phyloP scores from a whole-genome alignment of 2,329 filamentous ascomycete species.

The Colletotrichum acutatum region DNA sequence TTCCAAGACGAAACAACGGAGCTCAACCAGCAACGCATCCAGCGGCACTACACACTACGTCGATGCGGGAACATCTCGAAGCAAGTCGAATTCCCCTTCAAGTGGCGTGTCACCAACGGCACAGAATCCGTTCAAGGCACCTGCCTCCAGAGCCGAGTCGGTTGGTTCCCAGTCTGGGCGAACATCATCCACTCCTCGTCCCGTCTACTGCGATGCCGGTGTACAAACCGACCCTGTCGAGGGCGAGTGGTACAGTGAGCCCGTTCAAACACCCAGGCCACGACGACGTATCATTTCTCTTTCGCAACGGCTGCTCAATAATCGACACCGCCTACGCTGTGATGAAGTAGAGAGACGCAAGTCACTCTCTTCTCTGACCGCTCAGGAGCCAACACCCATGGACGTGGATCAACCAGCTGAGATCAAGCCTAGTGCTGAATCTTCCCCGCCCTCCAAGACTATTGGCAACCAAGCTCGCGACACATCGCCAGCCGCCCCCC shows the following conservation, averaged over 20 bases:
- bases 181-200: slow-evolving; percentile 50
- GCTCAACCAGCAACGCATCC: slow-evolving; percentile 36
- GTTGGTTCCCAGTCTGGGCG: slow-evolving; percentile 47
- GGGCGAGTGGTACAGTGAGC: slow-evolving; percentile 63
- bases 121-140: slow-evolving; percentile 40
- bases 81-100: slow-evolving; percentile 64
- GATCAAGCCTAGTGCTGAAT: slow-evolving; percentile 39
- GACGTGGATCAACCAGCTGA: slow-evolving; percentile 53
- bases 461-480: slow-evolving; percentile 28
- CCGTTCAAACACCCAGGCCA: slow-evolving; percentile 47
- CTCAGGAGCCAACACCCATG: slow-evolving; percentile 47
- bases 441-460: slow-evolving; percentile 31
- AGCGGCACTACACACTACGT: slow-evolving; percentile 53
- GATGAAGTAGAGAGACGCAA: slow-evolving; percentile 52
- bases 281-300: slow-evolving; percentile 64
- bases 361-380: slow-evolving; percentile 41
- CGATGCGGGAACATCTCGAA: slow-evolving; percentile 64
- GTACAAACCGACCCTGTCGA: slow-evolving; percentile 67
- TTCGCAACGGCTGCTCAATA: slow-evolving; percentile 63
- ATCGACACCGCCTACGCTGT: slow-evolving; percentile 54
- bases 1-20: slow-evolving; percentile 41
- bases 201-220: slow-evolving; percentile 60
- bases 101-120: slow-evolving; percentile 53
- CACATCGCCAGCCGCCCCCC: slow-evolving; percentile 2
- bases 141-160: slow-evolving; percentile 44